Conservation (phyloP, 495 filamentous ascomycete species). For the Penicillium goetzii region DNA sequence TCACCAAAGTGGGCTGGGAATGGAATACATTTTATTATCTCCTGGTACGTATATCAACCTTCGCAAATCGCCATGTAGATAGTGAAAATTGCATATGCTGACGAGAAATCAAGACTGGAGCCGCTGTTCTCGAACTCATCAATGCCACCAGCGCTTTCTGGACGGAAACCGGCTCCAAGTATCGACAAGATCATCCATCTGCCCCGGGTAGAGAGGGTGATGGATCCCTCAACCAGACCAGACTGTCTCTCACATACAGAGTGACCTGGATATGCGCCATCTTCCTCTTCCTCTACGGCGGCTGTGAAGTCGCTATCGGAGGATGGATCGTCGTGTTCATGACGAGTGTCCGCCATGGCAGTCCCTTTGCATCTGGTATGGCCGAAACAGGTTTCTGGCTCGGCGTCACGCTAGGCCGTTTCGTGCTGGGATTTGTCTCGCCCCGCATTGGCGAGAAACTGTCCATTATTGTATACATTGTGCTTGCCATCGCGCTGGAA, state of each 20-base stretch:
- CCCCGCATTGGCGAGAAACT: constrained; percentile 56
- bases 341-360: constrained; percentile 55
- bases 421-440: constrained; percentile 62
- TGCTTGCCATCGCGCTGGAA: constrained; percentile 53
- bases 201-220: constrained; percentile 31
- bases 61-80: not conserved
- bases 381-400: constrained; percentile 65
- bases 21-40: constrained; percentile 65
- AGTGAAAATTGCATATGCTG: not conserved
- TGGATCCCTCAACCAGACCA: constrained; percentile 52
- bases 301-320: constrained; percentile 75
- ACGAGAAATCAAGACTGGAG: constrained; percentile 52
- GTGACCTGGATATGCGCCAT: constrained; percentile 73
- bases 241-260: constrained; percentile 44
- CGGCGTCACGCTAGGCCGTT: constrained; percentile 58
- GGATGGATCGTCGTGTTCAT: constrained; percentile 67
- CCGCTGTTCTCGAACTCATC: constrained; percentile 59
- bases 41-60: constrained; percentile 39
- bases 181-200: constrained; percentile 33
- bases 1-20: constrained; percentile 50
- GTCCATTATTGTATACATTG: constrained; percentile 60
- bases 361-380: constrained; percentile 56
- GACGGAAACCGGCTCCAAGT: constrained; percentile 39
- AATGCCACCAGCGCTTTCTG: constrained; percentile 64
- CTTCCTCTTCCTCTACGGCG: constrained; percentile 75